Percentiles rank a stretch among this genome's conserved stretches.
Evolutionary conservation across 176 grass and related monocot species (phyloP).

Genomic region (Bromus sterilis): DNA sequence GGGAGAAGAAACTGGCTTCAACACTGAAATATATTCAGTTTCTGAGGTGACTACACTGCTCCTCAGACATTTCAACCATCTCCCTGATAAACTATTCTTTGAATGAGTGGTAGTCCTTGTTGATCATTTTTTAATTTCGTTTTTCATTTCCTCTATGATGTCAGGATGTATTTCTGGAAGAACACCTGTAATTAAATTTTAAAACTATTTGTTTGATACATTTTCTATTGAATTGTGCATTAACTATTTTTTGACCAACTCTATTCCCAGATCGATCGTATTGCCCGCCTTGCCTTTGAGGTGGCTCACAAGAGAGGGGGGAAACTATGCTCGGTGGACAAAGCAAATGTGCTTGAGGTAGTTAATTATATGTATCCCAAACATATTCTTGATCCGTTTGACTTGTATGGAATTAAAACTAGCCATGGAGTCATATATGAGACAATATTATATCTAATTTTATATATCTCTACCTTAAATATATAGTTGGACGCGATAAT

Average conservation of each 20-base stretch:
- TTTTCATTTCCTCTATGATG: neutral
- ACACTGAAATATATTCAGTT: slow-evolving; percentile 83
- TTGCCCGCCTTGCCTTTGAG: slow-evolving; percentile 74
- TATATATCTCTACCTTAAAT: neutral
- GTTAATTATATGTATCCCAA: neutral
- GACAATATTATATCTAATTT: neutral
- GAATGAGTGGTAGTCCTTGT: neutral
- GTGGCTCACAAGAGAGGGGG: slow-evolving; percentile 78
- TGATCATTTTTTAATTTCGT: neutral
- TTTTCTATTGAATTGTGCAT: neutral
- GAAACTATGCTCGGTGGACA: slow-evolving; percentile 84
- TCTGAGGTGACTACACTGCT: slow-evolving; percentile 45
- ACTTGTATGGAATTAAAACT: neutral
- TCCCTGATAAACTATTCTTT: neutral
- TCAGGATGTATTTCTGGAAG: neutral
- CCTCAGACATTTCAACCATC: neutral
- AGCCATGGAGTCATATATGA: neutral
- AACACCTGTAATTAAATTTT: neutral
- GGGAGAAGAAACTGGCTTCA: slow-evolving; percentile 81
- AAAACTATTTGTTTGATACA: neutral
- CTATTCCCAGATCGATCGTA: slow-evolving; percentile 64
- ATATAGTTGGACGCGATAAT: neutral
- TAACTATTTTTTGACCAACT: neutral
- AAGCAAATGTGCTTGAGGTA: slow-evolving; percentile 96
- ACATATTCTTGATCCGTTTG: neutral